These are phyloP conservation scores for Backusella parvicylindrica DNA, from an alignment of 192 early-diverging fungal genomes.

Conservation along the genomic window DNA sequence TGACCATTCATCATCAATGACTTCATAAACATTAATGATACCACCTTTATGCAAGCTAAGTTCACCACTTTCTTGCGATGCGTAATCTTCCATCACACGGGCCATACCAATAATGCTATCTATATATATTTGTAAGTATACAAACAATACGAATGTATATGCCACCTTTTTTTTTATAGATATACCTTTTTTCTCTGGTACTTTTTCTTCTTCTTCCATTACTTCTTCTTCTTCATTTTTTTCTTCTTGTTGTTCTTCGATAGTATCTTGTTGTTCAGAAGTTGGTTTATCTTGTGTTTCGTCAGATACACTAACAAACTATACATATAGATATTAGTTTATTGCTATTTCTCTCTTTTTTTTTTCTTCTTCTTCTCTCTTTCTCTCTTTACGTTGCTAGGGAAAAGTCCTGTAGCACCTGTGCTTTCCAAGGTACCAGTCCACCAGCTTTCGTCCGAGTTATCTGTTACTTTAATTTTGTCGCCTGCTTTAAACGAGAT, in stretches of 20 bases:
- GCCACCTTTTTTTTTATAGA: neutral
- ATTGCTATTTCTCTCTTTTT: no score
- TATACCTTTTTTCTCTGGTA: slow-evolving; percentile 1
- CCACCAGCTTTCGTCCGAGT: slow-evolving; percentile 58
- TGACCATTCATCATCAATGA: slow-evolving; percentile 61
- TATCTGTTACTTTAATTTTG: slow-evolving; percentile 52
- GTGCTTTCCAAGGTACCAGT: slow-evolving; percentile 32
- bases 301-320: slow-evolving; percentile 21
- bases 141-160: neutral
- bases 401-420: slow-evolving; percentile 38
- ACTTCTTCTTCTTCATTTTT: neutral
- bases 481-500: slow-evolving; percentile 56
- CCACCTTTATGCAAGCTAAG: slow-evolving; percentile 62
- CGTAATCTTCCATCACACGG: slow-evolving; percentile 70
- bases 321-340: neutral
- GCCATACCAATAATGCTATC: slow-evolving; percentile 41
- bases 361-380: no score
- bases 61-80: slow-evolving; percentile 59
- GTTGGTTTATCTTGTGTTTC: neutral
- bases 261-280: neutral
- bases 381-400: slow-evolving; percentile 40
- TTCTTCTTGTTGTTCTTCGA: neutral
- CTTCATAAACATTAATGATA: slow-evolving; percentile 66
- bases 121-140: neutral
- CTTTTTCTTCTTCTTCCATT: neutral